phyloP scores from a whole-genome alignment of 495 filamentous ascomycete species.

The Lophium mytilinum region DNA sequence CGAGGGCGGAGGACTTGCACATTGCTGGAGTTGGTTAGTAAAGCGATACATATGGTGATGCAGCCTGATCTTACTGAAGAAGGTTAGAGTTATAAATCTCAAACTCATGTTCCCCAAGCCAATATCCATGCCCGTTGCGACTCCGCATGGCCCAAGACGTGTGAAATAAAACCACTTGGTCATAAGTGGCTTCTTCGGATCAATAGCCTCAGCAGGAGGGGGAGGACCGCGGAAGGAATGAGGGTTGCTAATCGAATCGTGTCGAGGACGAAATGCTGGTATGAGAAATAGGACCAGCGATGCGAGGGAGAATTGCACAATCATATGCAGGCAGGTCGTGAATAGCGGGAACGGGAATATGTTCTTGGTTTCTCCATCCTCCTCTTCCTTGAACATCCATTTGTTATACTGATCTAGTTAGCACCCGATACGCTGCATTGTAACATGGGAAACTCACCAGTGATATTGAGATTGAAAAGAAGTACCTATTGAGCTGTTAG shows the following conservation, averaged over 20 bases:
- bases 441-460: constrained; percentile 53
- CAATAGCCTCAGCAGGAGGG: constrained; percentile 42
- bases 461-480: constrained; percentile 90
- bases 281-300: constrained; percentile 72
- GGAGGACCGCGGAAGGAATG: constrained; percentile 38
- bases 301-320: constrained; percentile 85
- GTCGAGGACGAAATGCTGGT: constrained; percentile 71
- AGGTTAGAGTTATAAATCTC: constrained; percentile 91
- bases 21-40: constrained; percentile 52
- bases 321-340: constrained; percentile 91
- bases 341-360: constrained; percentile 93
- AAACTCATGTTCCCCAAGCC: constrained; percentile 93
- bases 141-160: constrained; percentile 85
- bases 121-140: constrained; percentile 91
- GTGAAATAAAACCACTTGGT: constrained; percentile 86
- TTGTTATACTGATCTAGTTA: constrained; percentile 75
- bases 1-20: constrained; percentile 96
- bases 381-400: constrained; percentile 92
- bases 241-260: constrained; percentile 37
- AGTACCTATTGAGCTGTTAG: constrained; percentile 40
- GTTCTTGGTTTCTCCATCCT: constrained; percentile 14
- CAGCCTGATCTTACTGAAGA: constrained; percentile 67
- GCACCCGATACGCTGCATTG: background rate
- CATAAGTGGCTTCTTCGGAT: constrained; percentile 64
- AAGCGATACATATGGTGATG: background rate